Conservation (phyloP, 305 asterid genomes). For the Nicotiana rustica region DNA sequence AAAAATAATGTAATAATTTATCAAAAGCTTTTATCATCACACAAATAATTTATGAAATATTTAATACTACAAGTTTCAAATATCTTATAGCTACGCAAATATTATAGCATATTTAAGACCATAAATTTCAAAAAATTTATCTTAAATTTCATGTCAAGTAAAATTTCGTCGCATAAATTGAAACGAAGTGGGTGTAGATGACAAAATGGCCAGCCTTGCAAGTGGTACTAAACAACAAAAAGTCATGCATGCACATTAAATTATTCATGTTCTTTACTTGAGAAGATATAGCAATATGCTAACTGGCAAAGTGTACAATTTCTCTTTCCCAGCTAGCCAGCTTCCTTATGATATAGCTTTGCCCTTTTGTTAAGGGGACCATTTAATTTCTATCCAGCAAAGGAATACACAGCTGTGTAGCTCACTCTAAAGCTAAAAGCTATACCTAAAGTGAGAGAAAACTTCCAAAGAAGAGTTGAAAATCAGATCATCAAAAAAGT, state of each 20-base stretch:
- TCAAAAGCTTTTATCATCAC: no score
- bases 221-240: slow-evolving; percentile 27
- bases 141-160: no score
- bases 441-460: background rate
- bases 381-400: slow-evolving; percentile 26
- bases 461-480: slow-evolving; percentile 28
- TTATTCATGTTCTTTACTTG: slow-evolving; percentile 6
- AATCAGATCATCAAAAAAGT: background rate
- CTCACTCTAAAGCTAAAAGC: slow-evolving; percentile 33
- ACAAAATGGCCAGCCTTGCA: slow-evolving; percentile 28
- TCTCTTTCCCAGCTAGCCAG: slow-evolving; percentile 17
- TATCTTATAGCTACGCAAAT: no score
- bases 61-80: no score
- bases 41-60: no score
- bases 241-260: slow-evolving; percentile 27
- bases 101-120: no score
- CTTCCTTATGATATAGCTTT: background rate
- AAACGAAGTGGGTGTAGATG: background rate
- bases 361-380: slow-evolving; percentile 25
- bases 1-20: no score
- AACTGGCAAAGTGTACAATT: background rate
- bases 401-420: slow-evolving; percentile 34
- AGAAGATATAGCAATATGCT: background rate
- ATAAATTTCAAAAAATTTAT: no score
- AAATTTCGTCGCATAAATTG: no score